Percentiles rank a stretch among this genome's conserved stretches.
phyloP scores from a whole-genome alignment of 2,329 filamentous ascomycete genomes.

The Fusarium sp. region DNA sequence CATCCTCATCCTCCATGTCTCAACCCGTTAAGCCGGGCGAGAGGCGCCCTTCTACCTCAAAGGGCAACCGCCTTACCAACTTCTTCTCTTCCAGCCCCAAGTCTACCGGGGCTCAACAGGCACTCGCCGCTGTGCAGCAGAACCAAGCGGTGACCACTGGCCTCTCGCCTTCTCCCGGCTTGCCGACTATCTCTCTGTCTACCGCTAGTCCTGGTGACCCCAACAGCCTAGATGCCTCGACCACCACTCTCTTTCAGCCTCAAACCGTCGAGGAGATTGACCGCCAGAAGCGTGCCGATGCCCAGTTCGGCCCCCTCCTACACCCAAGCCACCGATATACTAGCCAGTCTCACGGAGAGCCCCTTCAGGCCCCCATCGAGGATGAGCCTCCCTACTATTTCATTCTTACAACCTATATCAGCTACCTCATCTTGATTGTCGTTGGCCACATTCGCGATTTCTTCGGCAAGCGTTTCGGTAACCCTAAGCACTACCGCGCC shows the following conservation, averaged over 20 bases:
- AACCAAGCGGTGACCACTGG: constrained; percentile 62
- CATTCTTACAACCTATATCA: constrained; percentile 97
- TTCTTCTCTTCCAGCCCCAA: constrained; percentile 87
- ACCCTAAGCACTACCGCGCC: constrained; percentile 83
- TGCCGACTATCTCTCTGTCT: constrained; percentile 92
- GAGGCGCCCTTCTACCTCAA: constrained; percentile 70
- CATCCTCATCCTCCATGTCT: constrained; percentile 60
- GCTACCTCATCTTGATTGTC: constrained; percentile 94
- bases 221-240: constrained; percentile 76
- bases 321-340: constrained; percentile 86
- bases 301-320: constrained; percentile 89
- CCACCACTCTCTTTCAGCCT: constrained; percentile 85
- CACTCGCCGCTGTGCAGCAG: constrained; percentile 75
- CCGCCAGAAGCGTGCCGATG: constrained; percentile 79
- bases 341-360: constrained; percentile 84
- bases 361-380: constrained; percentile 84
- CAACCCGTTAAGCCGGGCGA: constrained; percentile 62
- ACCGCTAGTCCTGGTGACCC: constrained; percentile 81
- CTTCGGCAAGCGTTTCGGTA: constrained; percentile 94
- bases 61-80: constrained; percentile 80
- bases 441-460: constrained; percentile 97
- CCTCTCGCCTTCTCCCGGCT: constrained; percentile 77
- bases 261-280: constrained; percentile 85
- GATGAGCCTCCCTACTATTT: constrained; percentile 98
- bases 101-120: constrained; percentile 73